phyloP scores from a whole-genome alignment of 129 eudicot species.

The Pseudognaphalium luteoalbum region DNA sequence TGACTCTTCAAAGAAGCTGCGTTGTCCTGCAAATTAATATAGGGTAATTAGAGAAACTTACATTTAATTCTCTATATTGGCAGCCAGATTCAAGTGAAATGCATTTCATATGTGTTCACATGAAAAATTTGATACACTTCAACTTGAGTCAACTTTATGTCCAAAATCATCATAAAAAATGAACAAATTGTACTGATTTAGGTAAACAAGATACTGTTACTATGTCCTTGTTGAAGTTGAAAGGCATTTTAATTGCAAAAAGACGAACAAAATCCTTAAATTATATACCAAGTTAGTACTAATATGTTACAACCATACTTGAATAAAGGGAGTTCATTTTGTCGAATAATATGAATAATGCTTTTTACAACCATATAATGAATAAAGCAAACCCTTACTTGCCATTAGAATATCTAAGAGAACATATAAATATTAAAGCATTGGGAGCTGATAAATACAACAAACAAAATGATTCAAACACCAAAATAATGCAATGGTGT shows the following conservation, averaged over 20 bases:
- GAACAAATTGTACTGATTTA: background rate
- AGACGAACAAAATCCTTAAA: background rate
- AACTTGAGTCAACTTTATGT: background rate
- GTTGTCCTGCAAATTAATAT: conserved; percentile 59
- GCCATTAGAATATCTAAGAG: background rate
- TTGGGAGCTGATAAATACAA: no score
- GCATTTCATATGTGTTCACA: background rate
- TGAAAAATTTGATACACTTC: background rate
- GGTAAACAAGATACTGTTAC: background rate
- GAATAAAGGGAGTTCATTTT: background rate
- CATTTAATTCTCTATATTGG: background rate
- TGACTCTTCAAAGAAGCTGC: conserved; percentile 82
- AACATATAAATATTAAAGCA: conserved; percentile 13
- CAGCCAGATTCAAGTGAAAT: no score
- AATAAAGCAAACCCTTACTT: background rate
- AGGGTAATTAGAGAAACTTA: background rate
- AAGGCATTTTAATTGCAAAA: no score
- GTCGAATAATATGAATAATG: background rate
- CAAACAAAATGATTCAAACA: no score
- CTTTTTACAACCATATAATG: conserved; percentile 1
- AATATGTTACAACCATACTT: background rate
- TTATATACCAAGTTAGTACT: background rate
- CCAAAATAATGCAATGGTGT: no score
- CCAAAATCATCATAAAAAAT: background rate
- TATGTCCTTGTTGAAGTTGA: background rate